phyloP scores from a whole-genome alignment of 2,329 filamentous ascomycete genomes.

The Dactylellina sp. region DNA sequence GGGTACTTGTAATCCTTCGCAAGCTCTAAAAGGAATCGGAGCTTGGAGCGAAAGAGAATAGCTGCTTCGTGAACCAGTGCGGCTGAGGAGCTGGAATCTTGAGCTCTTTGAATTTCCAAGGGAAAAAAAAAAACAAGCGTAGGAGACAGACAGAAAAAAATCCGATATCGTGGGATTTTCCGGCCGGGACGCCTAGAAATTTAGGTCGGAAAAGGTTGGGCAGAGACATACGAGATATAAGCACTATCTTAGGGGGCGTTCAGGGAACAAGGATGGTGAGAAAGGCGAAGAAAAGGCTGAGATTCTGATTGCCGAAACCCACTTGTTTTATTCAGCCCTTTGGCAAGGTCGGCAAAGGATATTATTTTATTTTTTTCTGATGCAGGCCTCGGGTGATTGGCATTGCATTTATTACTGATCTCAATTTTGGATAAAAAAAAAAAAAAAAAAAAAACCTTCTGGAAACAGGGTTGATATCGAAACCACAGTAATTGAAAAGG shows the following conservation, averaged over 20 bases:
- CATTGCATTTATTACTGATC: background rate
- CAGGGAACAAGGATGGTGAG: slow-evolving; percentile 11
- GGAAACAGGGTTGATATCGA: background rate
- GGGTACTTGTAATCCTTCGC: background rate
- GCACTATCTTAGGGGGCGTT: slow-evolving; percentile 16
- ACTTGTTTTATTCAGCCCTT: slow-evolving; percentile 25
- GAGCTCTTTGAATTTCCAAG: slow-evolving; percentile 14
- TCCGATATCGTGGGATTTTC: slow-evolving; percentile 5
- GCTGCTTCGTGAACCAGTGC: slow-evolving; percentile 2
- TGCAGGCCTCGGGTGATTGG: background rate
- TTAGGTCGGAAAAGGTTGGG: background rate
- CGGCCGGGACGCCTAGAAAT: background rate
- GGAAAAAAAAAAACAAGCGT: slow-evolving; percentile 1
- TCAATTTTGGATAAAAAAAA: slow-evolving; percentile 2
- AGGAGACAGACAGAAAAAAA: background rate
- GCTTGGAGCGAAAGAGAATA: background rate
- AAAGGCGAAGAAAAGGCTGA: slow-evolving; percentile 29
- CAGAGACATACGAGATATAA: slow-evolving; percentile 19
- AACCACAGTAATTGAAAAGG: background rate
- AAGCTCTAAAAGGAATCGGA: background rate
- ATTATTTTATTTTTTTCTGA: background rate
- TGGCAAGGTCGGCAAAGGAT: background rate
- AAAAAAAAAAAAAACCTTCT: slow-evolving; percentile 8
- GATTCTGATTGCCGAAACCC: slow-evolving; percentile 8
- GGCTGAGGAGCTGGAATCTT: slow-evolving; percentile 9